phyloP scores from a whole-genome alignment of 192 early-diverging fungal species.

The Chytriomyces sp. region DNA sequence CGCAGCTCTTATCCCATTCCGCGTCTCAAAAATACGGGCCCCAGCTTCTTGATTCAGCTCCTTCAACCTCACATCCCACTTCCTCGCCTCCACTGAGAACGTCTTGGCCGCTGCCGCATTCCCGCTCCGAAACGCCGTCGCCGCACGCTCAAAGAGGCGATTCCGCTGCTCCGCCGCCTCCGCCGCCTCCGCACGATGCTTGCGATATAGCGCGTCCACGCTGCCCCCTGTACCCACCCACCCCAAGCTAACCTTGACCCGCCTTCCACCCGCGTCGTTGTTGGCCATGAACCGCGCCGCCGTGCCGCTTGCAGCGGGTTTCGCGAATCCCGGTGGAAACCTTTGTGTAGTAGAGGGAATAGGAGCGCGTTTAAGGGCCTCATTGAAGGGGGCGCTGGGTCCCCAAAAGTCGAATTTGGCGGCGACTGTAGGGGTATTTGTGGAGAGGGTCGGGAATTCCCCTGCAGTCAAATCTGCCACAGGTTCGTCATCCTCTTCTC shows the following conservation, averaged over 20 bases:
- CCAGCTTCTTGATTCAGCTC: constrained; percentile 43
- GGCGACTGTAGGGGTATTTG: neutral
- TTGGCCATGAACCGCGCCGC: constrained; percentile 2
- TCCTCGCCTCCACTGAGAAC: constrained; percentile 43
- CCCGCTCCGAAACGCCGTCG: constrained; percentile 47
- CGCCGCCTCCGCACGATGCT: constrained; percentile 47
- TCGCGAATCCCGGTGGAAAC: neutral
- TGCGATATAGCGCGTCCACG: constrained; percentile 42
- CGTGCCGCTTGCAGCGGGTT: constrained; percentile 6
- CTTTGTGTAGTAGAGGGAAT: neutral
- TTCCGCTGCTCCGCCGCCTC: constrained; percentile 49
- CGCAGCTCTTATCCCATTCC: constrained; percentile 45
- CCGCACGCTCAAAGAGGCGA: constrained; percentile 52
- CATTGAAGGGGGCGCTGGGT: constrained; percentile 37
- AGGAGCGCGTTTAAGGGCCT: constrained; percentile 23
- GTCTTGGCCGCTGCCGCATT: constrained; percentile 55
- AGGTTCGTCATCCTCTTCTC: neutral
- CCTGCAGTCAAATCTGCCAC: constrained; percentile 39
- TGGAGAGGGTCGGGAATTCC: constrained; percentile 6
- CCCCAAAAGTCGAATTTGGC: constrained; percentile 44
- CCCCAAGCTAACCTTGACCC: neutral
- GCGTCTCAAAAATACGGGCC: constrained; percentile 37
- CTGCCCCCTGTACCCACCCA: constrained; percentile 51
- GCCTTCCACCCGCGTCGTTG: neutral
- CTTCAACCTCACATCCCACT: constrained; percentile 43